Evolutionary conservation across 1,284 basidiomycete species (phyloP).

Genomic region (Phlebopus sp.): DNA sequence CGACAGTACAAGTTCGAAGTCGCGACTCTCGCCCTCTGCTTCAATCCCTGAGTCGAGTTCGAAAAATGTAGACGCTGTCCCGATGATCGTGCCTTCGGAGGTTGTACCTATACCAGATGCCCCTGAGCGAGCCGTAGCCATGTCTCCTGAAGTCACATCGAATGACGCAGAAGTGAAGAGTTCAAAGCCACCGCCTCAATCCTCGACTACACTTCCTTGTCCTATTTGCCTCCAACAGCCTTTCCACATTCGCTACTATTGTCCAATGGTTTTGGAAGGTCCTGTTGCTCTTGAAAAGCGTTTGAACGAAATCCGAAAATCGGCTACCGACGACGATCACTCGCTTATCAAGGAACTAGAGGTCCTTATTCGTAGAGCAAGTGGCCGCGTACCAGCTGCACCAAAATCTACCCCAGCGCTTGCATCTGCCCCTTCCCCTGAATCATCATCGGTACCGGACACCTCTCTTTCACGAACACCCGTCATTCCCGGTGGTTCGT

Average conservation of each 20-base stretch:
- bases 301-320: constrained; percentile 35
- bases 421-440: not conserved
- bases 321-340: constrained; percentile 21
- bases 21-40: not conserved
- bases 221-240: constrained; percentile 40
- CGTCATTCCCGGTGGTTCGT: constrained; percentile 21
- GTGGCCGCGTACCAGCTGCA: constrained; percentile 1
- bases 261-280: constrained; percentile 41
- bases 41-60: too few relatives aligned
- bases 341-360: constrained; percentile 38
- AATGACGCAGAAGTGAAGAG: not conserved
- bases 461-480: constrained; percentile 10
- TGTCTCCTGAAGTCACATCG: too few relatives aligned
- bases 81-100: too few relatives aligned
- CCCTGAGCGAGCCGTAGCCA: too few relatives aligned
- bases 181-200: not conserved
- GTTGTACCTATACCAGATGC: too few relatives aligned
- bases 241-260: constrained; percentile 39
- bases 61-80: too few relatives aligned
- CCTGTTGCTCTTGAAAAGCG: constrained; percentile 38
- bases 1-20: not conserved
- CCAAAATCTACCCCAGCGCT: not conserved
- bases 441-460: not conserved
- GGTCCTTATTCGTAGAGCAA: constrained; percentile 19
- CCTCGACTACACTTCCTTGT: constrained; percentile 26